Conservation (phyloP, 73 alveolate species). For the Paramecium octaurelia region DNA sequence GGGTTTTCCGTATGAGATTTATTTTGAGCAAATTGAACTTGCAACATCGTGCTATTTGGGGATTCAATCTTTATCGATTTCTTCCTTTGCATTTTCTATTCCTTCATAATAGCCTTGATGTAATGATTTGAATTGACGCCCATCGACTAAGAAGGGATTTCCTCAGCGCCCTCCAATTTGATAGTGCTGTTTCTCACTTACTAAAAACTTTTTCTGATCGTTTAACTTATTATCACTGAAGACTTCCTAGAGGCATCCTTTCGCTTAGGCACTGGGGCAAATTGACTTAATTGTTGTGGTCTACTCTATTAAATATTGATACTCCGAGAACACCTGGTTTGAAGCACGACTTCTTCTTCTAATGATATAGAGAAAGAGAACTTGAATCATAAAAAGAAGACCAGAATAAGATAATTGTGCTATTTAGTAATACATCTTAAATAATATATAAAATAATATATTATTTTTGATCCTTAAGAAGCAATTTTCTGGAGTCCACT, state of each 20-base stretch:
- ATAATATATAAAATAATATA: not conserved
- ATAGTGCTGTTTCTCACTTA: not conserved
- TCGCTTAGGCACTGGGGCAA: not conserved
- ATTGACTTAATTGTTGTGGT: not conserved
- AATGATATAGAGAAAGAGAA: not conserved
- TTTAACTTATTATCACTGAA: not conserved
- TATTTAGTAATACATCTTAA: not conserved
- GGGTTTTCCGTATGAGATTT: not conserved
- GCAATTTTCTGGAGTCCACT: not conserved
- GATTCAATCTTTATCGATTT: not conserved
- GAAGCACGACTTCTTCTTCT: not conserved
- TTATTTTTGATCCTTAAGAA: not conserved
- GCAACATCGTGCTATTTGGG: not conserved
- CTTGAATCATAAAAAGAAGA: not conserved
- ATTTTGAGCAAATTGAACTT: not conserved
- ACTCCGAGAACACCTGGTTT: not conserved
- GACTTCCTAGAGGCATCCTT: not conserved
- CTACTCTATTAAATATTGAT: not conserved
- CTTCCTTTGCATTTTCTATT: not conserved
- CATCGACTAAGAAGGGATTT: not conserved
- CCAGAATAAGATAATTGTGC: not conserved
- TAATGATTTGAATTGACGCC: not conserved
- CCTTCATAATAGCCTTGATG: not conserved
- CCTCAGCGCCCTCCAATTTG: not conserved
- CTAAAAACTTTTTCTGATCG: not conserved